Evolutionary conservation across 169 alveolate genomes (phyloP), one percentile per base, ranked within the genome.

Genomic region (Plasmodium inui): DNA sequence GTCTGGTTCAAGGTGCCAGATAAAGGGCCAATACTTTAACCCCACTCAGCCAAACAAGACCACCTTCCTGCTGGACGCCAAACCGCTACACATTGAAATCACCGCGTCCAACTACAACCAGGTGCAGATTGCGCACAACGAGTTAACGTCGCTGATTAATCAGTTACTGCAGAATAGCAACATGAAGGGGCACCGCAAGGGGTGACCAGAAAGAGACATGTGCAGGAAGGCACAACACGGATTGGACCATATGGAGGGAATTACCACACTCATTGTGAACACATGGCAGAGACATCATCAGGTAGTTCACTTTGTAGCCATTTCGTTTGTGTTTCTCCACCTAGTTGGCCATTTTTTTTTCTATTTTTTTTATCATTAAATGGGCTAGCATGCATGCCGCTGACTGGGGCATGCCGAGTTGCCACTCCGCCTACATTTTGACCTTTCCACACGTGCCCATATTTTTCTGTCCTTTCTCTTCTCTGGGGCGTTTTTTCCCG

Each of bases 91-190:
- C 79, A 96, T 97, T 55, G 98, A 97, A 84, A 97, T 97, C 83
- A 89, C 96, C 22, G 98, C 98, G 55, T 94, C 97, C 41, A 95
- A 97, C 22, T 97, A 96, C 50, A 95, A 97, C 84, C 92, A 95
- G 81, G 97, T 97, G 5, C 98, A 97, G 94, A 76, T 97, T 19
- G 98, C 98, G 14, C 83, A 96, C 97, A 96, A 81, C 22, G 97
- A 90, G 32, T 71, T 93, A 4, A 82, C 82, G 17, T 85, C 93
- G 4, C 79, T 85, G 19, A n/a, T 85, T 5, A 85, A 53, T 26
- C 44, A 17, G 12, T 74, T 85, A 22, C 41, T 85, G 81, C 85
- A 74, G 39, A 85, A 30, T 19, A 74, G 93, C 39, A 74, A 53
- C 61, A 39, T 74, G 19, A 85, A 85, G 70, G 70, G 39, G 39